Percentiles rank a stretch among this genome's conserved stretches.
phyloP scores from a whole-genome alignment of 2,329 filamentous ascomycete genomes.

The Stemphylium vesicarium region DNA sequence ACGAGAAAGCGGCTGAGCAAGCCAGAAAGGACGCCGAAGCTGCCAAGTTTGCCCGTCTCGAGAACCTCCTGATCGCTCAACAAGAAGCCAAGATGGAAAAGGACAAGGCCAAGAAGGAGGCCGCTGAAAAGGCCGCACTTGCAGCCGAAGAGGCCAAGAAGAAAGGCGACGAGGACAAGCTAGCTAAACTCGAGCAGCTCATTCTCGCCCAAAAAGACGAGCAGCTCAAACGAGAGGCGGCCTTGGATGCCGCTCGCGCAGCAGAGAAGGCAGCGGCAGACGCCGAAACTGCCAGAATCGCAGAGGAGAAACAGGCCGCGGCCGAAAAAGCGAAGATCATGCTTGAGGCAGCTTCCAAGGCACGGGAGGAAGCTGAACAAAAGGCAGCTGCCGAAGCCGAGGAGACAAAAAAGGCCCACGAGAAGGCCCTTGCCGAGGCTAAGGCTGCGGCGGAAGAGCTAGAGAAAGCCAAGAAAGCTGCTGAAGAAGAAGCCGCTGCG shows the following conservation, averaged over 20 bases:
- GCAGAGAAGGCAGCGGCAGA: slow-evolving; percentile 57
- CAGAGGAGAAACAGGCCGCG: slow-evolving; percentile 53
- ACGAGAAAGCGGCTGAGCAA: slow-evolving; percentile 35
- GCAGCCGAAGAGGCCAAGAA: slow-evolving; percentile 42
- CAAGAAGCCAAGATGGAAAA: slow-evolving; percentile 46
- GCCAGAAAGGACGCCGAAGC: slow-evolving; percentile 42
- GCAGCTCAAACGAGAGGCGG: slow-evolving; percentile 46
- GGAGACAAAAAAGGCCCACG: slow-evolving; percentile 52
- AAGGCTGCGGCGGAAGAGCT: slow-evolving; percentile 52
- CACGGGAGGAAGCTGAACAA: slow-evolving; percentile 41
- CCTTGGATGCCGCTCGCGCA: slow-evolving; percentile 38
- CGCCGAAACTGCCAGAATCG: slow-evolving; percentile 58
- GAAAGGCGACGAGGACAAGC: slow-evolving; percentile 45
- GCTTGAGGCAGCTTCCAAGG: slow-evolving; percentile 40
- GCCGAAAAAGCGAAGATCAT: slow-evolving; percentile 37
- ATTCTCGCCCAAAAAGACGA: slow-evolving; percentile 53
- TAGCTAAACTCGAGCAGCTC: slow-evolving; percentile 46
- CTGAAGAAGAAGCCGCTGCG: slow-evolving; percentile 53
- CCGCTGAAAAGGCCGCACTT: slow-evolving; percentile 38
- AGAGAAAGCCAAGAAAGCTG: slow-evolving; percentile 56
- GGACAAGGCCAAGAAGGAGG: slow-evolving; percentile 44
- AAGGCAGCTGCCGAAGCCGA: slow-evolving; percentile 42
- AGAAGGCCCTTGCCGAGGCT: slow-evolving; percentile 55
- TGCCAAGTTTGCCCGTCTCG: slow-evolving; percentile 46
- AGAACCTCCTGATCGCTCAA: slow-evolving; percentile 45